Evolutionary conservation across 202 grass and related monocot species (phyloP).

Genomic region (Panicum virgatum): DNA sequence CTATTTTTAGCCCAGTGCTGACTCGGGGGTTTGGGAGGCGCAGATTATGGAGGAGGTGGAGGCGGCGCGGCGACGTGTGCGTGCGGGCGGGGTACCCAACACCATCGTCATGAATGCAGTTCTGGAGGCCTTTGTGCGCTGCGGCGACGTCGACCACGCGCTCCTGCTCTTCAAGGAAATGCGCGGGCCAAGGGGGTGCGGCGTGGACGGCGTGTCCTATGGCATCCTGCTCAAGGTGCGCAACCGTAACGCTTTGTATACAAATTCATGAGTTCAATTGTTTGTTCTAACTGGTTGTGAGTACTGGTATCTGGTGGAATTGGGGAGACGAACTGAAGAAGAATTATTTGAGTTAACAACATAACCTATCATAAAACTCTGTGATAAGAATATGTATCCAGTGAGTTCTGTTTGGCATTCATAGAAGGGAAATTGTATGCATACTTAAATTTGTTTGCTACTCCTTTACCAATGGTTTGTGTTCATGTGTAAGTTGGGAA

Average conservation of each 20-base stretch:
- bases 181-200: constrained; percentile 52
- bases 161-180: constrained; percentile 72
- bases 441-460: not conserved
- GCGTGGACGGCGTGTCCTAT: constrained; percentile 66
- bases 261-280: not conserved
- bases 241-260: not conserved
- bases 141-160: constrained; percentile 61
- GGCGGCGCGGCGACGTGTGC: constrained; percentile 46
- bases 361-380: not conserved
- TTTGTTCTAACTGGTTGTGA: not conserved
- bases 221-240: constrained; percentile 83
- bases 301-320: not conserved
- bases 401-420: not conserved
- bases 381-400: not conserved
- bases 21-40: not conserved
- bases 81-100: constrained; percentile 46
- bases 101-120: constrained; percentile 92
- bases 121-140: constrained; percentile 83
- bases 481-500: not conserved
- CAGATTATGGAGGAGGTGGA: constrained; percentile 83
- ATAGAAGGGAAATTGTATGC: not conserved
- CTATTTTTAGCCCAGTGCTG: not conserved
- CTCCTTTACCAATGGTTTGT: not conserved
- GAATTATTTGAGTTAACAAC: not conserved
- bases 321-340: not conserved